Percentiles rank a stretch among this genome's conserved stretches.
These are phyloP conservation scores for Sapria himalayana DNA, from an alignment of 345 rosid genomes.

Conservation along the genomic window DNA sequence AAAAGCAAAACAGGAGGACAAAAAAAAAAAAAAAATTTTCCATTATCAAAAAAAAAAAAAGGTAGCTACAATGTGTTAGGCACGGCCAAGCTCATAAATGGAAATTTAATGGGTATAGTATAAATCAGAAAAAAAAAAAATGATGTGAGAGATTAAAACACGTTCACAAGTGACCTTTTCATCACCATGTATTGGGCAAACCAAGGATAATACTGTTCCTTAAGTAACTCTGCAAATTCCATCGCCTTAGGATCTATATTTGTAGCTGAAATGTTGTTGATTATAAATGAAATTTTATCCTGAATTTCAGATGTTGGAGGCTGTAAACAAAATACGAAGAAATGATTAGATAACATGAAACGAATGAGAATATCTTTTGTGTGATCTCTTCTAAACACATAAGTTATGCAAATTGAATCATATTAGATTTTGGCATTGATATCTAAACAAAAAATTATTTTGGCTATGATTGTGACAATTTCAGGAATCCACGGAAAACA, in stretches of 20 bases:
- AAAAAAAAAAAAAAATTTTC: neutral
- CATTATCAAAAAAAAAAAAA: neutral
- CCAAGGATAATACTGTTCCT: slow-evolving; percentile 79
- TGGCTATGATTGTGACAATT: too few species aligned
- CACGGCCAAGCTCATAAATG: too few species aligned
- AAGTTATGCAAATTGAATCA: too few species aligned
- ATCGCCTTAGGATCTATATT: slow-evolving; percentile 70
- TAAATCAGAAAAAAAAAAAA: neutral
- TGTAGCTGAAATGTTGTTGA: slow-evolving; percentile 63
- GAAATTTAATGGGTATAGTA: neutral
- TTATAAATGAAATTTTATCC: slow-evolving; percentile 78
- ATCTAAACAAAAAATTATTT: too few species aligned
- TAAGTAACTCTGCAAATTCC: slow-evolving; percentile 64
- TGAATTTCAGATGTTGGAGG: slow-evolving; percentile 64
- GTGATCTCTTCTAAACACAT: too few species aligned
- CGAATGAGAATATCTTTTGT: too few species aligned
- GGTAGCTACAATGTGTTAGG: slow-evolving; percentile 1
- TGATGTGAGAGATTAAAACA: neutral
- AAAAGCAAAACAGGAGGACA: neutral
- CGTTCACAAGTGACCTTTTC: slow-evolving; percentile 66
- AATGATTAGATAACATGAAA: slow-evolving; percentile 1
- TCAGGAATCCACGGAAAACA: too few species aligned
- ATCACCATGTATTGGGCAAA: slow-evolving; percentile 97
- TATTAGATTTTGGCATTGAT: too few species aligned
- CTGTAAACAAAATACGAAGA: slow-evolving; percentile 17